Evolutionary conservation across 2,329 filamentous ascomycete species (phyloP).

Genomic region (Pseudofabraea citricarpa): DNA sequence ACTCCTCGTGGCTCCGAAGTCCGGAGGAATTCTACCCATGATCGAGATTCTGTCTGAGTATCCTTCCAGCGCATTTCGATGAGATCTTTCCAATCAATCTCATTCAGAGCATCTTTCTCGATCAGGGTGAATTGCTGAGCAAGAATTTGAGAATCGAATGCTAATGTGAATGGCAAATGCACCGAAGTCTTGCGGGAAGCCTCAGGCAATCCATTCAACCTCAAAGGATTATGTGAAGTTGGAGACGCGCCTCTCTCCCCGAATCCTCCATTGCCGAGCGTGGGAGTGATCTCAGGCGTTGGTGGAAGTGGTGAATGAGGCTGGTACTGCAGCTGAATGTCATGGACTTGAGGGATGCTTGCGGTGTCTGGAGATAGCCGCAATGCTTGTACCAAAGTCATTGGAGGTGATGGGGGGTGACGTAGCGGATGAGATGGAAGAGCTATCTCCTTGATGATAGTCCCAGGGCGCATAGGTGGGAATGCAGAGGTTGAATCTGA

Average conservation of each 20-base stretch:
- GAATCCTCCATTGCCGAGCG: conserved; percentile 8
- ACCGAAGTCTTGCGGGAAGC: conserved; percentile 25
- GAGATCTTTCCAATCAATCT: conserved; percentile 84
- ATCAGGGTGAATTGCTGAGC: conserved; percentile 83
- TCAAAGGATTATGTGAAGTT: conserved; percentile 16
- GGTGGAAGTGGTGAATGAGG: conserved; percentile 18
- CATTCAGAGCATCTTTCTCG: conserved; percentile 79
- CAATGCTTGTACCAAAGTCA: conserved; percentile 44
- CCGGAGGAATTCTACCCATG: conserved; percentile 78
- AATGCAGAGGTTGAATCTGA: conserved; percentile 28
- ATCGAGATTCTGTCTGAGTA: conserved; percentile 58
- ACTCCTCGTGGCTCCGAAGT: conserved; percentile 69
- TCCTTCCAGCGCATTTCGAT: conserved; percentile 82
- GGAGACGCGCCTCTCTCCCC: conserved; percentile 14
- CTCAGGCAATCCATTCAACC: conserved; percentile 20
- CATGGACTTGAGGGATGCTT: conserved; percentile 33
- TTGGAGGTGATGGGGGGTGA: conserved; percentile 39
- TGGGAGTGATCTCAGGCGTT: conserved; percentile 27
- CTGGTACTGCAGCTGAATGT: conserved; percentile 9
- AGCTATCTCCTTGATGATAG: conserved; percentile 19
- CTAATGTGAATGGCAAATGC: conserved; percentile 76
- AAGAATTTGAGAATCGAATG: conserved; percentile 72
- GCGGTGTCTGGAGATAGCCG: conserved; percentile 35
- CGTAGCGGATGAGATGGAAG: conserved; percentile 20
- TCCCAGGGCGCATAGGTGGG: conserved; percentile 24